Evolutionary conservation across 2,329 filamentous ascomycete species (phyloP).

Genomic region (Neofusicoccum kwambonambiense): DNA sequence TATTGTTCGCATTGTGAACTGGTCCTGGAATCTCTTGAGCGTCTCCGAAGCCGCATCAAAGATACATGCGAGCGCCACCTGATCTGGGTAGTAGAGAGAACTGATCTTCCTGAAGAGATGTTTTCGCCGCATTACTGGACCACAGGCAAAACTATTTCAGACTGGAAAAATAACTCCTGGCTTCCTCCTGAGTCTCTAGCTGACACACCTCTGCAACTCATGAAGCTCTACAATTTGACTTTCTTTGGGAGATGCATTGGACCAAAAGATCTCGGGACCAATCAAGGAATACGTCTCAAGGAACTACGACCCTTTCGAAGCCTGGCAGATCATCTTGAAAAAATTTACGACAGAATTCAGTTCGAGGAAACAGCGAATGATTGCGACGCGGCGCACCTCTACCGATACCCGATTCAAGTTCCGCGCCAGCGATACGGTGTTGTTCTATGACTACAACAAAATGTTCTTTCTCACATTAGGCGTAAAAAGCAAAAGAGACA

Average conservation of each 20-base stretch:
- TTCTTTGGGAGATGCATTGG: too few relatives aligned
- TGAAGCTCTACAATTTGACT: neutral
- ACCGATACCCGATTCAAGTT: conserved; percentile 8
- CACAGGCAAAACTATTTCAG: neutral
- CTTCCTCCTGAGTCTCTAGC: neutral
- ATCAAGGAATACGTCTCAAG: too few relatives aligned
- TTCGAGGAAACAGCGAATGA: conserved; percentile 5
- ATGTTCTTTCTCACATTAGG: neutral
- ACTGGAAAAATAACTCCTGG: too few relatives aligned
- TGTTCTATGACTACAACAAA: neutral
- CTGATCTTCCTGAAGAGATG: neutral
- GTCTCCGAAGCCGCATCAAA: neutral
- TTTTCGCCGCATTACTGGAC: neutral
- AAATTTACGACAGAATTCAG: neutral
- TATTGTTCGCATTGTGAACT: neutral
- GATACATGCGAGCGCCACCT: neutral
- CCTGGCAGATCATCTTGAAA: neutral
- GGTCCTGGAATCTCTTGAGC: neutral
- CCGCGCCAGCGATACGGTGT: conserved; percentile 9
- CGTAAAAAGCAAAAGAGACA: too few relatives aligned
- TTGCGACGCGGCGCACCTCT: conserved; percentile 8
- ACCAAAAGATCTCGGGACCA: too few relatives aligned
- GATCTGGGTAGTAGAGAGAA: neutral
- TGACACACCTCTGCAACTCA: neutral
- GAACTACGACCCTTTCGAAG: neutral